Evolutionary conservation across 345 rosid species (phyloP).

Genomic region (Eutrema heterophyllum): DNA sequence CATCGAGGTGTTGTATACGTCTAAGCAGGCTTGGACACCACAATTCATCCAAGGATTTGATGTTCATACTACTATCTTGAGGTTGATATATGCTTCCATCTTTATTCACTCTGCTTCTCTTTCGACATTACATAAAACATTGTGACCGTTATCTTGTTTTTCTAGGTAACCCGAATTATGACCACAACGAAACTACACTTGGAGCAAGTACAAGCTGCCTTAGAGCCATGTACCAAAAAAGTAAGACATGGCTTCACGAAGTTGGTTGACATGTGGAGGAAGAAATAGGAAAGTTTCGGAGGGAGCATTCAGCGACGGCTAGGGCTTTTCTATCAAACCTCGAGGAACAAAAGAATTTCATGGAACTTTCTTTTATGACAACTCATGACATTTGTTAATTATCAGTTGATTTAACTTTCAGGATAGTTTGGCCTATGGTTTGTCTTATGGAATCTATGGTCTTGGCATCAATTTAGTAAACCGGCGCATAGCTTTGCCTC

Average conservation of each 20-base stretch:
- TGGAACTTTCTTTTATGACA: too few species aligned
- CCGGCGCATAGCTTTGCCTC: too few species aligned
- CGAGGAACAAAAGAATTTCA: too few species aligned
- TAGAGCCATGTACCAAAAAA: slow-evolving; percentile 28
- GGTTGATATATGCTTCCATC: slow-evolving; percentile 19
- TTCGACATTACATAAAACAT: neutral
- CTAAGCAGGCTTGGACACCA: slow-evolving; percentile 15
- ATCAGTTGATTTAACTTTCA: too few species aligned
- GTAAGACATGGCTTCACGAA: slow-evolving; percentile 4
- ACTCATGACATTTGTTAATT: too few species aligned
- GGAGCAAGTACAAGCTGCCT: slow-evolving; percentile 9
- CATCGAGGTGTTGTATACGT: slow-evolving; percentile 23
- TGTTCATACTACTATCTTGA: slow-evolving; percentile 15
- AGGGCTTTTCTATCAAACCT: neutral
- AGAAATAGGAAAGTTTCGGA: neutral
- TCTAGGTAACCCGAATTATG: slow-evolving; percentile 28
- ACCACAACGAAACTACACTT: slow-evolving; percentile 23
- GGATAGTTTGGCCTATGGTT: too few species aligned
- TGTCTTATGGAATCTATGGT: too few species aligned
- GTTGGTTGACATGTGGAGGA: neutral
- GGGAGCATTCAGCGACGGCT: neutral
- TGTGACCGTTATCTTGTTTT: neutral
- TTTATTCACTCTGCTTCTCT: neutral
- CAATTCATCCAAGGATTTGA: slow-evolving; percentile 20
- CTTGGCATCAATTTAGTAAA: too few species aligned